A percentile compares a stretch with the other conserved stretches of the same genome.
phyloP scores from a whole-genome alignment of 1,284 basidiomycete genomes.

The Ceratobasidium sp. region DNA sequence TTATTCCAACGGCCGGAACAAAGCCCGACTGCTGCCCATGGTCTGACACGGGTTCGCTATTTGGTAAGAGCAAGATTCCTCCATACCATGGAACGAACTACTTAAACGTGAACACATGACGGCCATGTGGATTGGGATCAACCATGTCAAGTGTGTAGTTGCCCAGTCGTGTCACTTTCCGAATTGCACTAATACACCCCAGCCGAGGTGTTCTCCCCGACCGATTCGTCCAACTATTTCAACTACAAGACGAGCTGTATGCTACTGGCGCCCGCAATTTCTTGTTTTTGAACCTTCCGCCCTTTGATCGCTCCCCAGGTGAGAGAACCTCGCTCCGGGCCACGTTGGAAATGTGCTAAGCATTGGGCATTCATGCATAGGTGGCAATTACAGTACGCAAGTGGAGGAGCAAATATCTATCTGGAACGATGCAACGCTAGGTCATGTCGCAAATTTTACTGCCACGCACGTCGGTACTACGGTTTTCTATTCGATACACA shows the following conservation, averaged over 20 bases:
- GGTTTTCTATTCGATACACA: slow-evolving; percentile 64
- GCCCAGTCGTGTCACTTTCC: slow-evolving; percentile 2
- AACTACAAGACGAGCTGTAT: slow-evolving; percentile 62
- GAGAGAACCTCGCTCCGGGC: too few relatives aligned
- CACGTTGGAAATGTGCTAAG: too few relatives aligned
- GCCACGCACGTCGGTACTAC: slow-evolving; percentile 59
- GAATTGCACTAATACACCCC: not conserved
- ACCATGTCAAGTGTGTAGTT: slow-evolving; percentile 65
- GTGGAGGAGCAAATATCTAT: slow-evolving; percentile 39
- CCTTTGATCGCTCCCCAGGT: slow-evolving; percentile 63
- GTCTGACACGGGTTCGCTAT: slow-evolving; percentile 60
- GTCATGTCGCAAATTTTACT: slow-evolving; percentile 56
- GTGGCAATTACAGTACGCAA: slow-evolving; percentile 13
- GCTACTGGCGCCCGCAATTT: slow-evolving; percentile 68
- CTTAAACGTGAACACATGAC: not conserved
- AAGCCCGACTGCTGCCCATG: slow-evolving; percentile 60
- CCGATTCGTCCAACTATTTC: slow-evolving; percentile 56
- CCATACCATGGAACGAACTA: not conserved
- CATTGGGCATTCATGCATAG: too few relatives aligned
- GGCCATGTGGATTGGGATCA: slow-evolving; percentile 75
- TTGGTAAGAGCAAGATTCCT: slow-evolving; percentile 56
- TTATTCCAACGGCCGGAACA: slow-evolving; percentile 56
- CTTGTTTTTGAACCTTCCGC: slow-evolving; percentile 70
- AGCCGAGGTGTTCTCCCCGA: slow-evolving; percentile 43
- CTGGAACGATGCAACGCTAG: slow-evolving; percentile 62